Evolutionary conservation across 164 flowering plant genomes (phyloP), one percentile per base, ranked within the genome.

Genomic region (Chimonanthus praecox): DNA sequence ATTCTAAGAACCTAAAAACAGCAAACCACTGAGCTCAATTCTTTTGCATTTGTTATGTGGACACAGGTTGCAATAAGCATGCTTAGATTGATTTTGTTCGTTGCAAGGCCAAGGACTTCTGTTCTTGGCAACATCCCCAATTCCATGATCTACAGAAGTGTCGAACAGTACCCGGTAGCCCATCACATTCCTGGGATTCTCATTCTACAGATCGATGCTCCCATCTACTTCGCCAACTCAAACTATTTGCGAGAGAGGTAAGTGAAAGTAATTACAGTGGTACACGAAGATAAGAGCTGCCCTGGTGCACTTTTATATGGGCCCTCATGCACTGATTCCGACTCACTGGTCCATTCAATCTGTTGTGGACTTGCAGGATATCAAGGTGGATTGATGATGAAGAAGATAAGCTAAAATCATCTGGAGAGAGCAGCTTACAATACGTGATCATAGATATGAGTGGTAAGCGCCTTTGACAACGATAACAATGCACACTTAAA

Each of bases 221-320:
- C 97, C 2, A 87, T 90, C 62, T 90, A 85, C 86, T 92, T 92
- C 73, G 85, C 92, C 72, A 92, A 90, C 73, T 51, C 94, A 6
- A 80, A 75, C 75, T 92, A 92, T 83, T 75, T 92, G 43, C 81
- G 88, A 79, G 97, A 92, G 76, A 90, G 94, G 97, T 89, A 78
- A 8, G 18, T 70, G 47, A 8, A 10, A 11, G 15, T 54, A 13
- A n/a, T n/a, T 54, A 13, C 11, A n/a, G 60, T 11, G 5, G 16
- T 13, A n/a, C 60, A 54, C 16, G 60, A 11, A n/a, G 16, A 13
- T 54, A 33, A 33, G 33, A 33, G 33, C 33, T 33, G 33, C 33
- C 33, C 33, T 33, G 33, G 33, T 33, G 33, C 33, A 33, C 33
- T 33, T 33, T 33, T 33, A 33, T 33, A 33, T 33, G 33, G 33